These are phyloP conservation scores for Microsporum ferrugineum DNA, from an alignment of 2,329 filamentous ascomycete species.

Conservation along the genomic window DNA sequence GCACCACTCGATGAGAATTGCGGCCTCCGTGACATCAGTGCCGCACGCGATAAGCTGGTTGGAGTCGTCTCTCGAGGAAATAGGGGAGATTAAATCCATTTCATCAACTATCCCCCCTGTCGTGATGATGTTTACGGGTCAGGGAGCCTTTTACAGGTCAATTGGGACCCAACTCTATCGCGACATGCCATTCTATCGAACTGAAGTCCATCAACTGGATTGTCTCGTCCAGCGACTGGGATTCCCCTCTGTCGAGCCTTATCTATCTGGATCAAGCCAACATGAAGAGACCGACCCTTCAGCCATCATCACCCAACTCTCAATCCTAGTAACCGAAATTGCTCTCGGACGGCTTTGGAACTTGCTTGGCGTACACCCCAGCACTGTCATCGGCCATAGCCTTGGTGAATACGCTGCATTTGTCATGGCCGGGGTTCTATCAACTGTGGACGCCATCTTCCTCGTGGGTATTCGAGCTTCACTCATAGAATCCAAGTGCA, in stretches of 20 bases:
- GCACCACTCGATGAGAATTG: slow-evolving; percentile 35
- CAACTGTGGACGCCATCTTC: slow-evolving; percentile 40
- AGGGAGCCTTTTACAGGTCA: slow-evolving; percentile 23
- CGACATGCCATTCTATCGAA: slow-evolving; percentile 21
- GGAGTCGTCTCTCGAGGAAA: background rate
- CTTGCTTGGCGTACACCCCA: slow-evolving; percentile 21
- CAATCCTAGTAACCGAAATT: slow-evolving; percentile 32
- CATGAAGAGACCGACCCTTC: slow-evolving; percentile 15
- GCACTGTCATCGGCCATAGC: slow-evolving; percentile 23
- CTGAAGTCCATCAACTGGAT: slow-evolving; percentile 23
- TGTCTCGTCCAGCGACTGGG: slow-evolving; percentile 21
- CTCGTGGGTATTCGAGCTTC: slow-evolving; percentile 58
- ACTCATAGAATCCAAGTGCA: slow-evolving; percentile 55
- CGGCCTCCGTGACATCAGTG: slow-evolving; percentile 16
- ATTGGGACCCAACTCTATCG: slow-evolving; percentile 25
- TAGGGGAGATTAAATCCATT: slow-evolving; percentile 15
- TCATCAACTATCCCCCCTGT: slow-evolving; percentile 13
- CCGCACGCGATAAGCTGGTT: slow-evolving; percentile 13
- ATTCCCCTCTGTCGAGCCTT: slow-evolving; percentile 21
- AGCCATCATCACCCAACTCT: slow-evolving; percentile 29
- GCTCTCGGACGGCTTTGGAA: slow-evolving; percentile 28
- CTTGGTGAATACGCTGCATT: slow-evolving; percentile 33
- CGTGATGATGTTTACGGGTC: slow-evolving; percentile 31
- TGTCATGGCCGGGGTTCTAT: slow-evolving; percentile 26
- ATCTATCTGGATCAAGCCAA: slow-evolving; percentile 18